Evolutionary conservation across 1,284 basidiomycete genomes (phyloP).

Genomic region (Boletus semigastroideus): DNA sequence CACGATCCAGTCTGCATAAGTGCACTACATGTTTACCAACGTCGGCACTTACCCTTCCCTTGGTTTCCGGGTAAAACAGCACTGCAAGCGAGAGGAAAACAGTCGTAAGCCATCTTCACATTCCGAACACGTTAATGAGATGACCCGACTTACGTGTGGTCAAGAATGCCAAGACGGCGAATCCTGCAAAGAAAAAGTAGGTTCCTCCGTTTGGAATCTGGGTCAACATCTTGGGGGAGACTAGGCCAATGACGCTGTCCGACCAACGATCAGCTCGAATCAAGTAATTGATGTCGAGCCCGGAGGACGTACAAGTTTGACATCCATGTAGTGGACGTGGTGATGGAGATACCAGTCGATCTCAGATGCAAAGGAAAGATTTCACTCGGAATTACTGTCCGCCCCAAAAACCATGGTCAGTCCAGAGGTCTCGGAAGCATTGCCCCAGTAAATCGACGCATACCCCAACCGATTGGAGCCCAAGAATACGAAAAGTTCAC

Average conservation of each 20-base stretch:
- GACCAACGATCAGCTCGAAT: background rate
- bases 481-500: constrained; percentile 38
- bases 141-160: constrained; percentile 28
- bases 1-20: constrained; percentile 10
- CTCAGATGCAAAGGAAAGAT: constrained; percentile 34
- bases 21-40: background rate
- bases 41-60: constrained; percentile 28
- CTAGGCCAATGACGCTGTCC: constrained; percentile 29
- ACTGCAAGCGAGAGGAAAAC: constrained; percentile 10
- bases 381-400: constrained; percentile 33
- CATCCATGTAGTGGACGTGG: constrained; percentile 34
- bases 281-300: background rate
- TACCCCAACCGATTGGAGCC: constrained; percentile 38
- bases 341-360: constrained; percentile 36
- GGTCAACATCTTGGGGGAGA: constrained; percentile 31
- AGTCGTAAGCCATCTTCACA: background rate
- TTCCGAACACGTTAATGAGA: background rate
- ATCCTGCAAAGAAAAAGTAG: constrained; percentile 34
- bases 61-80: constrained; percentile 34
- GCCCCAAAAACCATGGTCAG: background rate
- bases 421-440: background rate
- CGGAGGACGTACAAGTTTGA: constrained; percentile 21
- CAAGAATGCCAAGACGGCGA: constrained; percentile 29
- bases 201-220: constrained; percentile 24
- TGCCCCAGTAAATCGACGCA: background rate